A percentile compares a stretch with the other conserved stretches of the same genome.
Evolutionary conservation across 2,329 filamentous ascomycete species (phyloP).

Genomic region (Microdochium nivale): DNA sequence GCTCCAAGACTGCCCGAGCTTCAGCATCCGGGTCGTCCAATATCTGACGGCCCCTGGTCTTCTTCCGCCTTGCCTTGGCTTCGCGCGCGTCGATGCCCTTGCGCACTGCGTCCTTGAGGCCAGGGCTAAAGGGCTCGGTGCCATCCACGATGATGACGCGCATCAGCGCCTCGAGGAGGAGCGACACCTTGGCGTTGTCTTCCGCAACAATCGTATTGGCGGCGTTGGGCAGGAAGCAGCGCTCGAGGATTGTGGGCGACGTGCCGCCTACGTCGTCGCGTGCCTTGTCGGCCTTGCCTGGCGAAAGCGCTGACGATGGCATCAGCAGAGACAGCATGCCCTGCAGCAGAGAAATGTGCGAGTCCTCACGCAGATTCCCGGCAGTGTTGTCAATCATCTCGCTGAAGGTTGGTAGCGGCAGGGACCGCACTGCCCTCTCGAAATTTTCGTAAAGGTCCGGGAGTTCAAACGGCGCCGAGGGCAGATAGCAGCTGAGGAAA

Average conservation of each 20-base stretch:
- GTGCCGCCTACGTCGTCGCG: conserved; percentile 28
- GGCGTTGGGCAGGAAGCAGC: conserved; percentile 57
- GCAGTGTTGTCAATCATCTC: conserved; percentile 39
- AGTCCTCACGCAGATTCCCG: conserved; percentile 24
- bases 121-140: conserved; percentile 22
- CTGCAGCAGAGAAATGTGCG: conserved; percentile 35
- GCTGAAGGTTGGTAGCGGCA: conserved; percentile 49
- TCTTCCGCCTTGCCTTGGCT: conserved; percentile 31
- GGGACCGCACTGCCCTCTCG: conserved; percentile 45
- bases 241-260: conserved; percentile 36
- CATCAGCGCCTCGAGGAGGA: conserved; percentile 59
- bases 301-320: conserved; percentile 31
- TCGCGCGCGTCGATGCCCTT: conserved; percentile 40
- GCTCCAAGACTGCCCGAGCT: conserved; percentile 33
- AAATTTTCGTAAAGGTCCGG: conserved; percentile 51
- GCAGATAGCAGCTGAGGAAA: conserved; percentile 36
- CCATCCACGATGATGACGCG: conserved; percentile 37
- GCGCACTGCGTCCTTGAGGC: conserved; percentile 29
- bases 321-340: conserved; percentile 35
- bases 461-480: conserved; percentile 27
- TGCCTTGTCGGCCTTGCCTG: conserved; percentile 27
- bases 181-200: conserved; percentile 66
- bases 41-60: conserved; percentile 3
- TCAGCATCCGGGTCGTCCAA: conserved; percentile 26
- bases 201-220: conserved; percentile 51